A percentile compares a stretch with the other conserved stretches of the same genome.
These are phyloP conservation scores for Vigna trinervia DNA, from an alignment of 306 rosid genomes.

Conservation along the genomic window DNA sequence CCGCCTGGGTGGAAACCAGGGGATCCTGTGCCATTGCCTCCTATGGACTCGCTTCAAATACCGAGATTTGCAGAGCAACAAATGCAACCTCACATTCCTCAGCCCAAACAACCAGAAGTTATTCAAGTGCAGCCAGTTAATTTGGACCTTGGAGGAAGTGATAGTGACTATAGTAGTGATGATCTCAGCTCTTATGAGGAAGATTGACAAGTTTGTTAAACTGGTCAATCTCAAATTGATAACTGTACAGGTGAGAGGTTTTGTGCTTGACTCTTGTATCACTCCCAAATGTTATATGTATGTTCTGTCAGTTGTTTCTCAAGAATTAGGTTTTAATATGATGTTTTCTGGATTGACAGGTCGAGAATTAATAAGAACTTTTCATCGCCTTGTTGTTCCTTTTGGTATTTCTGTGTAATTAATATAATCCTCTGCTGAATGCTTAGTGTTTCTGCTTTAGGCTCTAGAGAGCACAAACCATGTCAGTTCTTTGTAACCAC, in stretches of 20 bases:
- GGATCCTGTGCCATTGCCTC: slow-evolving; percentile 90
- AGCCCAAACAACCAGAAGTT: slow-evolving; percentile 66
- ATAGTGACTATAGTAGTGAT: slow-evolving; percentile 87
- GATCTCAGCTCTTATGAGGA: slow-evolving; percentile 88
- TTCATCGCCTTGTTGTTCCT: neutral
- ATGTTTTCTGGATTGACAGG: neutral
- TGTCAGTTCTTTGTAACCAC: slow-evolving; percentile 1
- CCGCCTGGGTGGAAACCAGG: slow-evolving; percentile 99
- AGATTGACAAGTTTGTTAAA: slow-evolving; percentile 52
- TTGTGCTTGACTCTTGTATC: slow-evolving; percentile 36
- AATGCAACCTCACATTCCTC: slow-evolving; percentile 60
- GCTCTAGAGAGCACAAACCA: neutral
- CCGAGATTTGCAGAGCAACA: slow-evolving; percentile 70
- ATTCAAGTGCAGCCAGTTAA: slow-evolving; percentile 91
- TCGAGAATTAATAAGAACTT: slow-evolving; percentile 7
- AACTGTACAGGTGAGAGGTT: slow-evolving; percentile 27
- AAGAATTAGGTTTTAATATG: slow-evolving; percentile 9
- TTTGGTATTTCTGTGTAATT: neutral
- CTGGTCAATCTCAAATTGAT: slow-evolving; percentile 30
- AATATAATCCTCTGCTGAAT: slow-evolving; percentile 5
- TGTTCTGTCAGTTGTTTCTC: neutral
- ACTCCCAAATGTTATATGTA: slow-evolving; percentile 4
- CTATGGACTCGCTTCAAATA: slow-evolving; percentile 63
- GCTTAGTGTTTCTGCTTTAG: slow-evolving; percentile 17
- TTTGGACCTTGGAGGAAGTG: slow-evolving; percentile 87